A percentile compares a stretch with the other conserved stretches of the same genome.
phyloP scores from a whole-genome alignment of 371 early-diverging fungal genomes.

The Nosema muscidifuracis region DNA sequence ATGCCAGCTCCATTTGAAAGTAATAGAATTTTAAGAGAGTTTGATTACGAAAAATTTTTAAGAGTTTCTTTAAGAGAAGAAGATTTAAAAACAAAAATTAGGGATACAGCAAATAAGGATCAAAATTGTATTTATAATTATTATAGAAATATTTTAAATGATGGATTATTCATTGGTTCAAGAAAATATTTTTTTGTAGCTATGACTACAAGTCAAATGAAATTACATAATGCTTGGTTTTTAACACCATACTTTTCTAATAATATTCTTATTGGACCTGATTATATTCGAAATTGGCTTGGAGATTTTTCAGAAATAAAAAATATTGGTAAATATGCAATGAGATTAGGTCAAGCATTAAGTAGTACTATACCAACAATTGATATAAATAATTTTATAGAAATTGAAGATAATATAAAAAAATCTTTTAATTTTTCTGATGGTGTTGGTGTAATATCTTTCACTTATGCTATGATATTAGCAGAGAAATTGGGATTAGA shows the following conservation, averaged over 20 bases:
- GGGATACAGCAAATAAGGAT: not conserved
- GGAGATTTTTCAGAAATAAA: conserved; percentile 68
- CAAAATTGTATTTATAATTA: conserved; percentile 35
- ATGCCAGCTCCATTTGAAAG: conserved; percentile 4
- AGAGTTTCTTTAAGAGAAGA: conserved; percentile 70
- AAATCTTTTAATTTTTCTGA: conserved; percentile 68
- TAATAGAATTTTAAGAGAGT: conserved; percentile 64
- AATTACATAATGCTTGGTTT: conserved; percentile 70
- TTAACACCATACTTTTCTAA: conserved; percentile 59
- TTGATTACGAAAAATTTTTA: conserved; percentile 66
- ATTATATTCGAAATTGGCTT: conserved; percentile 68
- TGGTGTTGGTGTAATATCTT: conserved; percentile 71
- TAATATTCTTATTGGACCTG: conserved; percentile 51
- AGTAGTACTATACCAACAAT: conserved; percentile 54
- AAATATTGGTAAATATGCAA: conserved; percentile 67
- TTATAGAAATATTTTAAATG: conserved; percentile 63
- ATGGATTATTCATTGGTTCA: conserved; percentile 66
- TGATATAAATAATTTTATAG: conserved; percentile 68
- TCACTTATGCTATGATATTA: conserved; percentile 64
- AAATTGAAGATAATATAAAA: conserved; percentile 28
- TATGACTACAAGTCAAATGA: conserved; percentile 66
- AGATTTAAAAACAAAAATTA: conserved; percentile 43
- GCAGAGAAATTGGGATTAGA: conserved; percentile 64
- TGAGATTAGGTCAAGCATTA: conserved; percentile 49
- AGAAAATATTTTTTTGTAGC: conserved; percentile 69